phyloP scores from a whole-genome alignment of 768 basidiomycete genomes.

The Mycena sanguinolenta region DNA sequence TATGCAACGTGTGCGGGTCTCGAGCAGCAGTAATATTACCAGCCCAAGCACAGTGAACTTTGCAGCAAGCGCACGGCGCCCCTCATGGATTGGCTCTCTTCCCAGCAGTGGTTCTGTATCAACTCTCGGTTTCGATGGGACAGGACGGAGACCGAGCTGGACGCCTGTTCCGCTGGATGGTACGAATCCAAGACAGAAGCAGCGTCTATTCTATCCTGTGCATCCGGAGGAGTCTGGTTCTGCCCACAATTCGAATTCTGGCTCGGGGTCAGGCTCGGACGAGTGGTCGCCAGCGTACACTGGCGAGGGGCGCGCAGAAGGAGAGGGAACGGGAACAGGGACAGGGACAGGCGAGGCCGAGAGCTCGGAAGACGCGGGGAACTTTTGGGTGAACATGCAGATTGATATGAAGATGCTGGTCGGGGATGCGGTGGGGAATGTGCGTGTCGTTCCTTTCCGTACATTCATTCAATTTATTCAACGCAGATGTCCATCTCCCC shows the following conservation, averaged over 20 bases:
- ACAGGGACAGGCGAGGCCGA: not conserved
- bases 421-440: conserved; percentile 88
- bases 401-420: conserved; percentile 87
- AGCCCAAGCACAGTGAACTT: conserved; percentile 12
- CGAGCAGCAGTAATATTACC: not conserved
- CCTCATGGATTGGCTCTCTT: conserved; percentile 15
- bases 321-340: not conserved
- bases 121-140: not conserved
- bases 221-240: conserved; percentile 10
- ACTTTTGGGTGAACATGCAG: conserved; percentile 70
- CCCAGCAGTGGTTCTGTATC: not conserved
- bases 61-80: conserved; percentile 15
- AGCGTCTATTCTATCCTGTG: conserved; percentile 18
- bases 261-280: conserved; percentile 10
- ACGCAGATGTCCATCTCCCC: conserved; percentile 92
- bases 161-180: conserved; percentile 15
- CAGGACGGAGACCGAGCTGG: conserved; percentile 32
- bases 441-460: conserved; percentile 51
- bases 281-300: not conserved
- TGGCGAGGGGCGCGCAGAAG: not conserved
- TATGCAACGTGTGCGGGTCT: not conserved
- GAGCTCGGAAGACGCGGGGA: conserved; percentile 68
- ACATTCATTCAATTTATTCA: conserved; percentile 7
- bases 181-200: not conserved
- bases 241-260: conserved; percentile 1